These are phyloP conservation scores for Vickermania ingenoplastis DNA, from an alignment of 208 protist genomes.

Conservation along the genomic window DNA sequence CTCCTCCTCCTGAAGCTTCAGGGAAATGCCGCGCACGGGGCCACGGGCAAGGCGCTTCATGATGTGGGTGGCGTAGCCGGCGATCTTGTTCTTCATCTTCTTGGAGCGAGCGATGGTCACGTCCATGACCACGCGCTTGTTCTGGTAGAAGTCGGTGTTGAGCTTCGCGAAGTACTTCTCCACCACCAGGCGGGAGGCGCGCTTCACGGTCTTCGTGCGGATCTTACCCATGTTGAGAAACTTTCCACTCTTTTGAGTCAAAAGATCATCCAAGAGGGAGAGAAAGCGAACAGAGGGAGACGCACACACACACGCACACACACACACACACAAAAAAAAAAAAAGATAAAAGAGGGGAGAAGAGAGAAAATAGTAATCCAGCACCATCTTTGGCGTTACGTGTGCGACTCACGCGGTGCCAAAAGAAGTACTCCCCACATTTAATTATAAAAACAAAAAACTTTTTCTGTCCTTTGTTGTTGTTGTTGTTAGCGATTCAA, in stretches of 20 bases:
- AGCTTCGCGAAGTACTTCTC: conserved; percentile 98
- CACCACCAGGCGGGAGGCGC: conserved; percentile 95
- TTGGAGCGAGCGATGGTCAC: conserved; percentile 98
- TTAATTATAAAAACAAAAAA: too few relatives aligned
- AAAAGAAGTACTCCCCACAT: too few relatives aligned
- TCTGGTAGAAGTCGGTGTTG: conserved; percentile 96
- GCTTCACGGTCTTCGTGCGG: conserved; percentile 99
- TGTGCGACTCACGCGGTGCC: too few relatives aligned
- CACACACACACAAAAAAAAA: too few relatives aligned
- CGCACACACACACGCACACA: too few relatives aligned
- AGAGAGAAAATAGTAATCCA: too few relatives aligned
- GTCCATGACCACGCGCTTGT: conserved; percentile 97
- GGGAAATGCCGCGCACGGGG: conserved; percentile 99
- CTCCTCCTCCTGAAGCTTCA: conserved; percentile 99
- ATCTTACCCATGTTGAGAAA: conserved; percentile 92
- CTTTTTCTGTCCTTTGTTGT: conserved; percentile 5
- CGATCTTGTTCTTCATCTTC: conserved; percentile 99
- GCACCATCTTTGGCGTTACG: too few relatives aligned
- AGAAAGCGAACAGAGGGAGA: too few relatives aligned
- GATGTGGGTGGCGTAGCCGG: conserved; percentile 98
- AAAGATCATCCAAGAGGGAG: conserved; percentile 4
- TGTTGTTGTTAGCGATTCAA: background rate
- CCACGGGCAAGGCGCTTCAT: conserved; percentile 98
- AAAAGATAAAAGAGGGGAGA: too few relatives aligned
- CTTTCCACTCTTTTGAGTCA: conserved; percentile 4